Evolutionary conservation across 2,329 filamentous ascomycete species (phyloP), one percentile per base, ranked within the genome.

Genomic region (Clonostachys sp.): DNA sequence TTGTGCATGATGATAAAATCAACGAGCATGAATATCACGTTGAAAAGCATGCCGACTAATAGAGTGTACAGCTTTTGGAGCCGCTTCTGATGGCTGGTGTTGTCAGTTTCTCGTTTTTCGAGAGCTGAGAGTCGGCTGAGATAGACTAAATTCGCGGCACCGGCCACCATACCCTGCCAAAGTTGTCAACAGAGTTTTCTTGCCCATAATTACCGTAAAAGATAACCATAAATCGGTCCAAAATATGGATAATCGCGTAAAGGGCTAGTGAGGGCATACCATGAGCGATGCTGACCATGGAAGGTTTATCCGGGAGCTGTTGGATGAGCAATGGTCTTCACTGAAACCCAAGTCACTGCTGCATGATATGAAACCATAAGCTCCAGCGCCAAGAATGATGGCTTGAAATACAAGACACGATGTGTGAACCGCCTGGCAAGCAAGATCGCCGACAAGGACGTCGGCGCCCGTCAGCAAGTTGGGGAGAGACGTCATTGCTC

Each of bases 401-500:
- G 17, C 14, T 9, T 39, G 36, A 8, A 18, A 66, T n/a, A 39
- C 14, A 12, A 39, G 14, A 12, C 7, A n/a, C 3, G 10, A 18
- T 18, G 12, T n/a, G 36, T 39, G 36, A n/a, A 18, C 36, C 36
- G 36, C 36, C 7, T 18, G 36, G 36, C 36, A 39, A 18, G 4
- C 36, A 18, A 39, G 36, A 39, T 39, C 36, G 36, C 36, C 36
- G 36, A n/a, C 36, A 18, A 39, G 36, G 17, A n/a, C 36, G 12
- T 18, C 36, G 36, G 36, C 17, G 14, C 14, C 36, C 36, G 36
- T 39, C 36, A n/a, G 14, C 36, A 39, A 18, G 17, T 8, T 39
- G 12, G 36, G 17, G 10, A 18, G 17, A 39, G 12, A n/a, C 36
- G 7, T 14, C 14, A 18, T 39, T 8, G 17, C 14, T n/a, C 36